Evolutionary conservation across 352 stramenopile species (phyloP).

Genomic region (Pseudoperonospora humuli): DNA sequence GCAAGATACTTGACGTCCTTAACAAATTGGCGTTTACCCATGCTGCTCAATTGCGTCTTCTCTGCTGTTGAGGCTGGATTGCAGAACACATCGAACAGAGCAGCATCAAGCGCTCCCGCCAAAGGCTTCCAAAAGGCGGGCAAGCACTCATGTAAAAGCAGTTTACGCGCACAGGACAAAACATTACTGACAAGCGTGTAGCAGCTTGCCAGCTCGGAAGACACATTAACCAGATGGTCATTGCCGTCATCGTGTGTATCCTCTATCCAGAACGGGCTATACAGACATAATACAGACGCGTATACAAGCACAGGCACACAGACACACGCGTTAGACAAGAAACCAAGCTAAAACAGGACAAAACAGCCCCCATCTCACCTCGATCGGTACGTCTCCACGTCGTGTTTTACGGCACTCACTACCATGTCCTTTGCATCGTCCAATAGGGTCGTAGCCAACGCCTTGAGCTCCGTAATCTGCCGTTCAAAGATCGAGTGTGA

Average conservation of each 20-base stretch:
- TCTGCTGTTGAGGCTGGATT: constrained; percentile 4
- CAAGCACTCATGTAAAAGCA: constrained; percentile 23
- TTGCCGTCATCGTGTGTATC: constrained; percentile 9
- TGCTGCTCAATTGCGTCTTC: constrained; percentile 11
- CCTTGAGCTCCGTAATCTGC: constrained; percentile 40
- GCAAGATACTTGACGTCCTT: constrained; percentile 31
- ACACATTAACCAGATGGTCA: constrained; percentile 15
- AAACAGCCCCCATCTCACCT: constrained; percentile 21
- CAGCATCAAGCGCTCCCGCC: constrained; percentile 27
- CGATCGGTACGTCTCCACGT: constrained; percentile 30
- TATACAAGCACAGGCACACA: constrained; percentile 5
- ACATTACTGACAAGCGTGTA: constrained; percentile 26
- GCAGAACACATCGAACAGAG: constrained; percentile 31
- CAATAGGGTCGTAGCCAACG: constrained; percentile 26
- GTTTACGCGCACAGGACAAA: constrained; percentile 15
- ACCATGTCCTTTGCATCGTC: constrained; percentile 20
- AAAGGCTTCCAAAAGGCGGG: constrained; percentile 29
- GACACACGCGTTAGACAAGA: constrained; percentile 3
- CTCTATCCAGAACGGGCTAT: constrained; percentile 20
- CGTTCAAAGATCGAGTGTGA: constrained; percentile 69
- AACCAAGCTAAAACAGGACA: not conserved
- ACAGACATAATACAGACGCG: constrained; percentile 7
- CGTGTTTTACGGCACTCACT: constrained; percentile 14
- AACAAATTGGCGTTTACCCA: constrained; percentile 31
- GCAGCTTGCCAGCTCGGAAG: constrained; percentile 27